Conservation (phyloP, 306 rosid genomes). For the Spatholobus suberectus region DNA sequence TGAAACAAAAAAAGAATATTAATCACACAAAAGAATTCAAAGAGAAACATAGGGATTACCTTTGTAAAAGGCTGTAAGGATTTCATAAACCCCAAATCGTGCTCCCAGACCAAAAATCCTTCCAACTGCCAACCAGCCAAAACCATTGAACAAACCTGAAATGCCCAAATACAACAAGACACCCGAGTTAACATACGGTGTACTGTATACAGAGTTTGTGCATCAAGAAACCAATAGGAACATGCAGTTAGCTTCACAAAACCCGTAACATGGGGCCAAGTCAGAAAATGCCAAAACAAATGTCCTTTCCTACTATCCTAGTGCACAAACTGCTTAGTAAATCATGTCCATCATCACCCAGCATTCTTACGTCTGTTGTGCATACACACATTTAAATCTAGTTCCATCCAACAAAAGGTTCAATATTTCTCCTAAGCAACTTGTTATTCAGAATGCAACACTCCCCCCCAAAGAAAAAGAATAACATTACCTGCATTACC, state of each 20-base stretch:
- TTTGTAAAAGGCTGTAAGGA: conserved; percentile 77
- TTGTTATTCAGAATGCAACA: conserved; percentile 6
- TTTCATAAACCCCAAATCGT: conserved; percentile 88
- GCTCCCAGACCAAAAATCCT: conserved; percentile 86
- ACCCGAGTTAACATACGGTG: conserved; percentile 14
- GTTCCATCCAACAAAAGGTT: neutral
- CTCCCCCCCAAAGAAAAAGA: neutral
- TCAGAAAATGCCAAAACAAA: conserved; percentile 22
- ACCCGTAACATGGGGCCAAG: neutral
- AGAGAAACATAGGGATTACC: conserved; percentile 52
- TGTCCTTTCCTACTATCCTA: neutral
- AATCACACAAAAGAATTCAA: neutral
- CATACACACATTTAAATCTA: neutral
- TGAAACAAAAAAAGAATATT: neutral
- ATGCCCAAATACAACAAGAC: conserved; percentile 34
- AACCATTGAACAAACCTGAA: conserved; percentile 79
- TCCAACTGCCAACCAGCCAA: conserved; percentile 78
- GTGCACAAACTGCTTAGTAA: conserved; percentile 15
- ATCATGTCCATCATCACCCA: conserved; percentile 10
- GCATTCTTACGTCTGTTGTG: neutral
- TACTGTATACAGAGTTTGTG: neutral
- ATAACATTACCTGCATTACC: conserved; percentile 5
- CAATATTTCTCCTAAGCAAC: neutral
- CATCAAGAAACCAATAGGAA: conserved; percentile 6
- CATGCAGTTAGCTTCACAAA: conserved; percentile 27